These are phyloP conservation scores for Pezicula carpinea DNA, from an alignment of 2,329 filamentous ascomycete genomes.

Conservation along the genomic window DNA sequence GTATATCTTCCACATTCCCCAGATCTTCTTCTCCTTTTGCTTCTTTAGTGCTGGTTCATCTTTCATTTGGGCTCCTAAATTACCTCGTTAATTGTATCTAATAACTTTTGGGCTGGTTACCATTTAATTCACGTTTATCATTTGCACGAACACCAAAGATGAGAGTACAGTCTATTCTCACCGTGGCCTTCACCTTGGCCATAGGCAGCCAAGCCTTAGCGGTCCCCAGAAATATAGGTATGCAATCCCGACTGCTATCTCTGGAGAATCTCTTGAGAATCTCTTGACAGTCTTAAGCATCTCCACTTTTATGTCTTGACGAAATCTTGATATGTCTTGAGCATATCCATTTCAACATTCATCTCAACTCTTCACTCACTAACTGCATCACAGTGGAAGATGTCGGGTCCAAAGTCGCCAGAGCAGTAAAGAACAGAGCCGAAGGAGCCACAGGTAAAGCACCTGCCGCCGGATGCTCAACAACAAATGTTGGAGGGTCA, in stretches of 20 bases:
- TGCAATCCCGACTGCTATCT: not conserved
- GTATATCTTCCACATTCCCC: not conserved
- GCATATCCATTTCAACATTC: not conserved
- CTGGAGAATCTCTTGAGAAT: not conserved
- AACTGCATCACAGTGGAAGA: not conserved
- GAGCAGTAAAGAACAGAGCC: not conserved
- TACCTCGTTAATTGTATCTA: not conserved
- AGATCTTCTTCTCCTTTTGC: not conserved
- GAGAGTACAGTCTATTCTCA: not conserved
- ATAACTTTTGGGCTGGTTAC: too few relatives aligned
- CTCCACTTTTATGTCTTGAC: not conserved
- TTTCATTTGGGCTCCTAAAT: not conserved
- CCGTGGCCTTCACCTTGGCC: not conserved
- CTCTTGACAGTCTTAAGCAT: not conserved
- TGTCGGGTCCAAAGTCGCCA: not conserved
- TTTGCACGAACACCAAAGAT: not conserved
- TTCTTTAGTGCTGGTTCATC: not conserved
- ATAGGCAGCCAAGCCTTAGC: not conserved
- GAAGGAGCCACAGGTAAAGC: not conserved
- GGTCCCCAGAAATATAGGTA: not conserved
- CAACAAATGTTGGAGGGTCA: not conserved
- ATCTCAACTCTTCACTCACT: not conserved
- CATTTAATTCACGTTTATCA: not conserved
- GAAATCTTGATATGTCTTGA: not conserved
- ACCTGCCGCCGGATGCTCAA: not conserved